Base-by-base conservation (phyloP, 2,329 filamentous ascomycete species). In the Pestalotiopsis sp. region DNA sequence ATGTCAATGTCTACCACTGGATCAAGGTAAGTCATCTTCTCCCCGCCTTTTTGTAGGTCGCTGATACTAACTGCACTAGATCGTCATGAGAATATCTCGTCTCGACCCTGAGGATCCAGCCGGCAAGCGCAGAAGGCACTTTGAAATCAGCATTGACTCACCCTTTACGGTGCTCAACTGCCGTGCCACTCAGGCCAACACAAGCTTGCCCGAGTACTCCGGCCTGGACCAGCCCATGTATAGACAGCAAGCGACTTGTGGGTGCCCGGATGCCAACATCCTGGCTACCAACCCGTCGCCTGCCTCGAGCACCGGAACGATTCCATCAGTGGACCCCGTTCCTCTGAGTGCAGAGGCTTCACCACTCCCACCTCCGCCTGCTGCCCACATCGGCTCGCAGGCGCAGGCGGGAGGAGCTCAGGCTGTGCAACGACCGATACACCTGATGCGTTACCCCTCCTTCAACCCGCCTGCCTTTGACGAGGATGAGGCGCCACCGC, bases 111-210 rank as follows among this genome's bases (percentile, higher is more conserved):
- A 91, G 12, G 93, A 97, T 75, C 90, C 94, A 0, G 85, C 84
- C 1, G 87, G 86, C 45, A 86, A 84, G 71, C 95, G 95, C 77
- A 89, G 94, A 71, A 89, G 94, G 41, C 95, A 97, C 78, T 98
- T 97, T 74, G 95, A 98, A 80, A 97, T 97, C 75, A 97, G 94
- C 73, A 98, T 98, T 74, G 95, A 98, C 81, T 97, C 94, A 1
- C 95, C 95, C 0, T 95, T 98, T 78, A 95, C 95, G 71, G 94
- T 97, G 61, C 91, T 97, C 62, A 95, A 95, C 71, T 98, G 95
- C 82, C 93, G 93, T 71, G 94, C 95, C n/a, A 97, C 94, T 0
- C 93, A 96, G 78, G 92, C 93, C 64, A 97, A 97, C 79, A 97
- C 92, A 31, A 90, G 90, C 13, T 86, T 97, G 12, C 95, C 95